These are phyloP conservation scores for Boletus sp. DNA, from an alignment of 768 basidiomycete genomes.

Conservation along the genomic window DNA sequence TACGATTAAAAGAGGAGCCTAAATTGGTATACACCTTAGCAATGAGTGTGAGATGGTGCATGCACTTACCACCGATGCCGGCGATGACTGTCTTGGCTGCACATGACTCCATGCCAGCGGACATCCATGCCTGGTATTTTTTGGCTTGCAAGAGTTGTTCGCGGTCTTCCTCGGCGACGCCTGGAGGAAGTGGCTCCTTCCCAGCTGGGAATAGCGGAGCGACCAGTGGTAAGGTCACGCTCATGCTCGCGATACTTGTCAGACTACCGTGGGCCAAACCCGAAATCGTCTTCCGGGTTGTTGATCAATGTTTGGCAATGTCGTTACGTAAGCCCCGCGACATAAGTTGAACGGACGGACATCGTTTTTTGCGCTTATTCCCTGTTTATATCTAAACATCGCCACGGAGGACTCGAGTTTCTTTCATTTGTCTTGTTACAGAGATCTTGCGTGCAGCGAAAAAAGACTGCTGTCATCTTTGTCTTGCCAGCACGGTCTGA, in stretches of 20 bases:
- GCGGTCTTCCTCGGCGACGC: slow-evolving; percentile 78
- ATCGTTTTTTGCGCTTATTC: too few relatives aligned
- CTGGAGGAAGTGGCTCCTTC: slow-evolving; percentile 84
- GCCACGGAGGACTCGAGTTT: too few relatives aligned
- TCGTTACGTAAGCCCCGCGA: too few relatives aligned
- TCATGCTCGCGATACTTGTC: slow-evolving; percentile 1
- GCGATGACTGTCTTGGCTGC: slow-evolving; percentile 77
- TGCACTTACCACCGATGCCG: slow-evolving; percentile 73
- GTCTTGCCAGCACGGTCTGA: too few relatives aligned
- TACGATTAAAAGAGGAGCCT: slow-evolving; percentile 29
- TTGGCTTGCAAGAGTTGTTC: slow-evolving; percentile 62
- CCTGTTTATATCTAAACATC: too few relatives aligned
- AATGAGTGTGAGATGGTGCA: neutral
- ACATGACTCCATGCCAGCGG: slow-evolving; percentile 81
- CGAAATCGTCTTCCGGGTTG: slow-evolving; percentile 9
- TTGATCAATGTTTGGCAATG: slow-evolving; percentile 2
- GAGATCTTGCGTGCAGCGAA: too few relatives aligned
- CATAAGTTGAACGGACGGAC: too few relatives aligned
- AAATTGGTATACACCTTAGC: slow-evolving; percentile 2
- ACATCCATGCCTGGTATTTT: slow-evolving; percentile 74
- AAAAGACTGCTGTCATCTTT: too few relatives aligned
- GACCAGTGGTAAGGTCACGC: slow-evolving; percentile 38
- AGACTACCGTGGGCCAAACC: neutral
- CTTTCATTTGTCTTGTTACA: too few relatives aligned
- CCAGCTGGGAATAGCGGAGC: slow-evolving; percentile 80